Evolutionary conservation across 805 yeast genomes (phyloP), one percentile per base, ranked within the genome.

Genomic region (Myxozyma udenii): DNA sequence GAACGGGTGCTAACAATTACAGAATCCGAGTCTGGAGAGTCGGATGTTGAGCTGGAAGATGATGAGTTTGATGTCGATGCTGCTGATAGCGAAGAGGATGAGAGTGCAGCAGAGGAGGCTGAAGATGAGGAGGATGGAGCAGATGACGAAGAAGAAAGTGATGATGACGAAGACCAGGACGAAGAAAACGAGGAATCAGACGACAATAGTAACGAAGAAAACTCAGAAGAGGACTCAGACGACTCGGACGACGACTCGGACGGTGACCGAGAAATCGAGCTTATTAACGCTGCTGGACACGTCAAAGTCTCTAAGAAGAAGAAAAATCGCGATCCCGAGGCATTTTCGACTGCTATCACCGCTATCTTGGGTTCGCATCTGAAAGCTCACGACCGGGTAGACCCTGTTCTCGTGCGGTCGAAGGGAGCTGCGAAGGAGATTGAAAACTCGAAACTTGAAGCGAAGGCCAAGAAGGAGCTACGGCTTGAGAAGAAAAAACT

Each of bases 331-430:
- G 91, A 89, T n/a, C 77, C 87, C 0, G 83, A 75, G 40, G 75
- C 81, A 1, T 91, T 93, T 64, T 87, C 95, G 18, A 76, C 71
- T 48, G 98, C 98, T 0, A 80, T 93, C 64, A 80, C 74, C 60
- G 93, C 95, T 14, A 85, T 91, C 62, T 71, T 91, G 46, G 85
- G 85, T 3, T 87, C 98, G 1, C 83, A 81, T 62, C 74, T 91
- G 60, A 93, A 93, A 67, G 95, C 96, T 0, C 85, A 91, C 62
- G 88, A 85, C 64, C 77, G 97, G 64, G 78, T 78, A 41, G 95
- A 90, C 66, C 98, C 98, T 2, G 87, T 91, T 50, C 76, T 91
- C 70, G 90, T 91, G 5, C 81, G 98, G 70, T 50, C 60, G 14
- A 48, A 46, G 35, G 85, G 84, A 60, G 74, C 77, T 38, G 78